Conservation (phyloP, 2,329 filamentous ascomycete species). For the Ceratocystis papillata region DNA sequence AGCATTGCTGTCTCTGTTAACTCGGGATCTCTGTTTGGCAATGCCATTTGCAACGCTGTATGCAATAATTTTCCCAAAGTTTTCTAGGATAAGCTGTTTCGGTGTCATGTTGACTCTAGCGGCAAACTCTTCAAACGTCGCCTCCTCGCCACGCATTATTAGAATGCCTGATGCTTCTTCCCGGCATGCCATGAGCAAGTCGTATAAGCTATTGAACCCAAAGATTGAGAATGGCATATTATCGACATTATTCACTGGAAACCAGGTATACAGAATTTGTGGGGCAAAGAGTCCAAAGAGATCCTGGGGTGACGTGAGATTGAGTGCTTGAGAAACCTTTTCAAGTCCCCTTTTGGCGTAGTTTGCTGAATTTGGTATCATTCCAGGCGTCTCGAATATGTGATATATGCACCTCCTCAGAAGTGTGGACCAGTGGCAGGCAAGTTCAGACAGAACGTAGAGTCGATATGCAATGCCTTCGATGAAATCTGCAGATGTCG, state of each 20-base stretch:
- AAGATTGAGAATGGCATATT: slow-evolving; percentile 79
- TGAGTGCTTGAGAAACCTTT: slow-evolving; percentile 54
- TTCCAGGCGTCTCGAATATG: slow-evolving; percentile 81
- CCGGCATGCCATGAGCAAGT: slow-evolving; percentile 60
- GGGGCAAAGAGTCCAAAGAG: slow-evolving; percentile 78
- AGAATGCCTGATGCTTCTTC: slow-evolving; percentile 71
- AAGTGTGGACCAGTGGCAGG: slow-evolving; percentile 73
- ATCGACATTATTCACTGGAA: slow-evolving; percentile 54
- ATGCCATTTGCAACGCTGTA: slow-evolving; percentile 63
- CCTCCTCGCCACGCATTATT: slow-evolving; percentile 66
- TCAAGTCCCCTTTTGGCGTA: slow-evolving; percentile 65
- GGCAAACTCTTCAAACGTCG: slow-evolving; percentile 51
- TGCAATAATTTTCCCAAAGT: slow-evolving; percentile 68
- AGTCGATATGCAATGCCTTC: slow-evolving; percentile 83
- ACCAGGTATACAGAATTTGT: slow-evolving; percentile 86
- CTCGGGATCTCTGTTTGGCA: slow-evolving; percentile 21
- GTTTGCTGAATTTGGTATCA: slow-evolving; percentile 50
- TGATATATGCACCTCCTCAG: slow-evolving; percentile 81
- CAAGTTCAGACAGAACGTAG: slow-evolving; percentile 63
- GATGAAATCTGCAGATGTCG: slow-evolving; percentile 54
- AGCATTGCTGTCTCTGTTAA: neutral
- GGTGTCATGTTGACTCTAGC: slow-evolving; percentile 44
- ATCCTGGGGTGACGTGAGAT: slow-evolving; percentile 53
- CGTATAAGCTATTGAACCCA: slow-evolving; percentile 56
- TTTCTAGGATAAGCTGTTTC: slow-evolving; percentile 49